Evolutionary conservation across 805 yeast species (phyloP).

Genomic region (Yarrowia divulgata): DNA sequence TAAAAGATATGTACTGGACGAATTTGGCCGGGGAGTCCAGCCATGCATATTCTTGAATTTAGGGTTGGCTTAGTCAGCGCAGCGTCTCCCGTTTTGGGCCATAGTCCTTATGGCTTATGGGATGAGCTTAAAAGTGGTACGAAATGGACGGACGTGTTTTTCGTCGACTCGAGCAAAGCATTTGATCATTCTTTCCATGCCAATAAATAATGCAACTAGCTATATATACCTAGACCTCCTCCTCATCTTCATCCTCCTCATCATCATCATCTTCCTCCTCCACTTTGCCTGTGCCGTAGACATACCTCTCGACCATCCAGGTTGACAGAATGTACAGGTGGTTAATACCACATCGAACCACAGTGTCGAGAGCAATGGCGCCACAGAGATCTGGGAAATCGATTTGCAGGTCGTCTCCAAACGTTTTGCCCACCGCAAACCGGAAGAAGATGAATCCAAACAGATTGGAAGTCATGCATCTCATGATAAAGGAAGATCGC

Average conservation of each 20-base stretch:
- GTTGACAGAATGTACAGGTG: slow-evolving; percentile 34
- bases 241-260: background rate
- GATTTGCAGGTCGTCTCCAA: slow-evolving; percentile 28
- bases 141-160: too few species aligned
- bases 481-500: slow-evolving; percentile 23
- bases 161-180: too few species aligned
- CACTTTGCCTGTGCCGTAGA: background rate
- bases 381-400: slow-evolving; percentile 21
- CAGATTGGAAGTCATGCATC: slow-evolving; percentile 27
- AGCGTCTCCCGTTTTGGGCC: background rate
- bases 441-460: slow-evolving; percentile 27
- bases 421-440: slow-evolving; percentile 19
- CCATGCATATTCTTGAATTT: slow-evolving; percentile 35
- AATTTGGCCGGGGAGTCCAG: slow-evolving; percentile 37
- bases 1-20: slow-evolving; percentile 19
- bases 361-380: slow-evolving; percentile 26
- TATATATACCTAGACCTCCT: background rate
- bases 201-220: slow-evolving; percentile 21
- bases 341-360: slow-evolving; percentile 22
- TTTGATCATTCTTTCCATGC: background rate
- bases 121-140: background rate
- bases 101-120: background rate
- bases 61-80: slow-evolving; percentile 1
- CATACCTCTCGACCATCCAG: slow-evolving; percentile 15
- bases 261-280: background rate